Percentiles rank a stretch among this genome's conserved stretches.
Conservation (phyloP, 208 protist species). For the Tetramitus jugosus region DNA sequence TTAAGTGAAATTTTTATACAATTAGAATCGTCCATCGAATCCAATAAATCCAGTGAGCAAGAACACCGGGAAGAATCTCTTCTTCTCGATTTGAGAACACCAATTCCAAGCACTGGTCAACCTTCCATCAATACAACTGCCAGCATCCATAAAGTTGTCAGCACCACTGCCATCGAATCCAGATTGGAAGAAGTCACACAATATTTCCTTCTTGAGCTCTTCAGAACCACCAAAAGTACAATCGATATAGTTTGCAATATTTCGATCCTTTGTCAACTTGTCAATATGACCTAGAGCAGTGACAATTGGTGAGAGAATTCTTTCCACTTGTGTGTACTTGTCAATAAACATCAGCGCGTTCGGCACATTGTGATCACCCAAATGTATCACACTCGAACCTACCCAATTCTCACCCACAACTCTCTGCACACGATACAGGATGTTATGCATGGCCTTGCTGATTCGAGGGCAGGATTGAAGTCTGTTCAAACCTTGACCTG, state of each 20-base stretch:
- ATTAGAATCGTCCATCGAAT: conserved; percentile 82
- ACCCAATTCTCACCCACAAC: conserved; percentile 75
- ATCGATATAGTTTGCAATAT: conserved; percentile 10
- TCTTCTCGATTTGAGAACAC: conserved; percentile 86
- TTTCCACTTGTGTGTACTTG: conserved; percentile 82
- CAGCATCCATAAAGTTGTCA: conserved; percentile 19
- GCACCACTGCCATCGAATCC: conserved; percentile 7
- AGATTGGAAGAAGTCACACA: conserved; percentile 9
- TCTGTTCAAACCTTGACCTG: conserved; percentile 87
- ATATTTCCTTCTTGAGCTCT: neutral
- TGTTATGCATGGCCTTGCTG: conserved; percentile 60
- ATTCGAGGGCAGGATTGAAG: conserved; percentile 75
- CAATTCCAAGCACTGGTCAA: conserved; percentile 95
- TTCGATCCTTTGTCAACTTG: neutral
- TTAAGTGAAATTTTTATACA: neutral
- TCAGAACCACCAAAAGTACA: neutral
- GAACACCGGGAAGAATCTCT: conserved; percentile 89
- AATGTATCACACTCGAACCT: conserved; percentile 88
- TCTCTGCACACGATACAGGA: conserved; percentile 61
- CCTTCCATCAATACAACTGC: conserved; percentile 65
- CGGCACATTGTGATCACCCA: conserved; percentile 92
- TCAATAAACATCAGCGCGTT: conserved; percentile 96
- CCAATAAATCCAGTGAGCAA: conserved; percentile 82
- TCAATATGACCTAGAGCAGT: neutral
- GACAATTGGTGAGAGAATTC: conserved; percentile 21